These are phyloP conservation scores for Chlorella vulgaris DNA, from an alignment of 139 green algal species.

Conservation along the genomic window DNA sequence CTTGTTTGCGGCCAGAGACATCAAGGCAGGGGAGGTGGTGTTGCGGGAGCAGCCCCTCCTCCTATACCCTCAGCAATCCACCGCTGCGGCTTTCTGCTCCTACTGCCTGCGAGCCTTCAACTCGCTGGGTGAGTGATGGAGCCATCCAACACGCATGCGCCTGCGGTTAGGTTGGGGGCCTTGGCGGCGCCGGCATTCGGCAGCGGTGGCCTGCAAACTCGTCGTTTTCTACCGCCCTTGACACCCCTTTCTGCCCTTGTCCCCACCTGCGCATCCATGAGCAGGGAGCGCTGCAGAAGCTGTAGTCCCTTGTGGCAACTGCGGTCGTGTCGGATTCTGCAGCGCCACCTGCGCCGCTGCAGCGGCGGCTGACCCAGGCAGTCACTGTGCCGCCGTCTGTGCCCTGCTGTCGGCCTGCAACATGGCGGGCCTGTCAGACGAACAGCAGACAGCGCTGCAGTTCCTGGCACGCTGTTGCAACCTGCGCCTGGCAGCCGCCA, in stretches of 20 bases:
- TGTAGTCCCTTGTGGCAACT: constrained; percentile 3
- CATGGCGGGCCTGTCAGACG: constrained; percentile 33
- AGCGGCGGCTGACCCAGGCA: constrained; percentile 38
- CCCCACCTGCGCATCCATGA: not conserved
- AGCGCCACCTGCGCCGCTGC: constrained; percentile 23
- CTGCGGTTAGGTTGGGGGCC: too few species aligned
- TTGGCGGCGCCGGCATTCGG: not conserved
- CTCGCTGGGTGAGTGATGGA: constrained; percentile 7
- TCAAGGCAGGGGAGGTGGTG: constrained; percentile 35
- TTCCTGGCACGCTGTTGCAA: constrained; percentile 29
- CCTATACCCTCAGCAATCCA: constrained; percentile 37
- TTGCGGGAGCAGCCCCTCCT: constrained; percentile 29
- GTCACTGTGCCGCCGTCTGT: constrained; percentile 41
- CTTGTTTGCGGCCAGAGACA: not conserved
- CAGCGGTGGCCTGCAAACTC: too few species aligned
- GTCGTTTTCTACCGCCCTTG: too few species aligned
- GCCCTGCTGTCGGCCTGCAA: constrained; percentile 35
- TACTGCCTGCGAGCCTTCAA: constrained; percentile 37
- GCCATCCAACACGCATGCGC: too few species aligned
- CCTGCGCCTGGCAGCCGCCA: constrained; percentile 14
- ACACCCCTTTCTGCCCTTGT: too few species aligned
- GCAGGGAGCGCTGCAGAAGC: not conserved
- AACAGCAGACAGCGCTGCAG: constrained; percentile 26
- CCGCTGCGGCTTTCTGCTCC: constrained; percentile 23
- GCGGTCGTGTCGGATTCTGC: constrained; percentile 32